Evolutionary conservation across 176 grass and related monocot genomes (phyloP), one percentile per base, ranked within the genome.

Genomic region (Oropetium thomaeum): DNA sequence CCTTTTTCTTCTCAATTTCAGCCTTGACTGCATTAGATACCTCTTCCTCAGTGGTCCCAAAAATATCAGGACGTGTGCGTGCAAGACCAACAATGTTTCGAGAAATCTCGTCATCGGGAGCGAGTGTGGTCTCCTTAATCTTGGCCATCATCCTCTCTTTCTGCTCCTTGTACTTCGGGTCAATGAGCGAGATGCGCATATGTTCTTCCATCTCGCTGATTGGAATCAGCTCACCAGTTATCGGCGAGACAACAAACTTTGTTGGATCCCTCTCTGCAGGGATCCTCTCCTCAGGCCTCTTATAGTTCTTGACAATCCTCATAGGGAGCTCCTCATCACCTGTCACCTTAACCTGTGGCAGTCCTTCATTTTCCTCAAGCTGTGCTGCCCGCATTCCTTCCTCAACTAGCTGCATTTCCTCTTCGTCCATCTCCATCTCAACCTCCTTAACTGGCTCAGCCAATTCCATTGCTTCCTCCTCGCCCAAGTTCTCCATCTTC

Each of bases 131-230:
- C 38, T 99, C 96, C 71, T 92, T 93, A 42, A 99, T 99, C 83
- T 95, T 95, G 41, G 96, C 89, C 87, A 99, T 77, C 96, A 99
- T 99, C 78, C 91, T 90, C 71, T 92, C 91, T 75, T 99, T 99
- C 76, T 99, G 96, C 71, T 99, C 91, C 84, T 99, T 99, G 49
- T 99, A 99, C 71, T 99, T 99, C 2, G 96, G 96, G 41, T 99
- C 96, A 33, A 99, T 95, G 42, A 99, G 89, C 25, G 96, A 99
- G 40, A 99, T 99, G 15, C 96, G 88, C 96, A 99, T 99, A 78
- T 99, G 96, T 64, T 99, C 96, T 43, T 86, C 96, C 96, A 99
- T 99, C 84, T 99, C 96, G 16, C 86, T 99, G 44, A 99, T 95
- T 5, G 91, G 89, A 83, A 99, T 99, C 11, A 95, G 82, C 67